Evolutionary conservation across 306 rosid species (phyloP).

Genomic region (Quercus glauca): DNA sequence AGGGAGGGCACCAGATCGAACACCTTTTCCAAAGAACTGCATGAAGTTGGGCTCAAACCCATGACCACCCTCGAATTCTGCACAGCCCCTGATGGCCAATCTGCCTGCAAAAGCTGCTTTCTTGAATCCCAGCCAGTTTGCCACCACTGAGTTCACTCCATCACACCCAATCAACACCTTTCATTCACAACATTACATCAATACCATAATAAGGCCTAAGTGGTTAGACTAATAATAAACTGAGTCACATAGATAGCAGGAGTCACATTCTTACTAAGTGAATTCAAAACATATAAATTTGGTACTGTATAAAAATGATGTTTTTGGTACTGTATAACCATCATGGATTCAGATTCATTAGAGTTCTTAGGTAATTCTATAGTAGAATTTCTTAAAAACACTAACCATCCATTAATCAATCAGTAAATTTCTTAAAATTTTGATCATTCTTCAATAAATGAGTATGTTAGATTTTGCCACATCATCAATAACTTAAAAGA

Average conservation of each 20-base stretch:
- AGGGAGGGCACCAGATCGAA: constrained; percentile 27
- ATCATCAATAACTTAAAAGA: no score
- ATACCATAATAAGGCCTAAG: not conserved
- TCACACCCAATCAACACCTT: constrained; percentile 25
- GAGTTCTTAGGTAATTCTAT: no score
- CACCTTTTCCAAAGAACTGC: constrained; percentile 32
- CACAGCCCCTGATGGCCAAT: constrained; percentile 15
- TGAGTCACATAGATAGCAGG: not conserved
- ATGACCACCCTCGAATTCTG: not conserved
- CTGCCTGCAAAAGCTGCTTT: constrained; percentile 21
- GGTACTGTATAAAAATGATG: not conserved
- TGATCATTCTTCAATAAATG: no score
- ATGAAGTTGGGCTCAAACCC: constrained; percentile 20
- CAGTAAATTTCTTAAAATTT: no score
- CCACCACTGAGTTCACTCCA: constrained; percentile 33
- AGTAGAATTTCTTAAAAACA: no score
- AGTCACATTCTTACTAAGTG: not conserved
- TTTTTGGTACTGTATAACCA: not conserved
- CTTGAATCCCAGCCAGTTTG: constrained; percentile 24
- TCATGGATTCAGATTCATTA: not conserved
- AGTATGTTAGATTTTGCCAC: no score
- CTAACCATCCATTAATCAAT: no score
- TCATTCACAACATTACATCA: not conserved
- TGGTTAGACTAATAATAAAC: not conserved
- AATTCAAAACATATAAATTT: not conserved